These are phyloP conservation scores for Emericellopsis cladophorae DNA, from an alignment of 2,329 filamentous ascomycete species.

Conservation along the genomic window DNA sequence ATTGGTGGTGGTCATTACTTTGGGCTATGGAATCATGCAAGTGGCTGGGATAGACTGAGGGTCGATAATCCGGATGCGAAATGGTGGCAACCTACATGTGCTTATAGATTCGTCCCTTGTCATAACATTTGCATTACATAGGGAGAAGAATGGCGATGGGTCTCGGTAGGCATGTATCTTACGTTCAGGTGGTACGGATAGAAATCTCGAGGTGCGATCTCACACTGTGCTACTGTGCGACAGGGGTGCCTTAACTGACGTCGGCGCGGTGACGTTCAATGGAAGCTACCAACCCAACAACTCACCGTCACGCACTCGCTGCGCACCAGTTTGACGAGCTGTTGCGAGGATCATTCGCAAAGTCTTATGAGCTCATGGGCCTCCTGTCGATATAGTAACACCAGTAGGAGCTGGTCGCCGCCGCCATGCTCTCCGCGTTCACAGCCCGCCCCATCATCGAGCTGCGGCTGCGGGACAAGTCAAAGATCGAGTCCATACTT, in stretches of 20 bases:
- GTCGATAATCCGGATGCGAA: background rate
- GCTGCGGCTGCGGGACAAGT: constrained; percentile 91
- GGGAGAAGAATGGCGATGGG: too few relatives aligned
- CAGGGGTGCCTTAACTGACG: constrained; percentile 1
- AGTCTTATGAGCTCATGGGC: constrained; percentile 14
- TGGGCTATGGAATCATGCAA: constrained; percentile 87
- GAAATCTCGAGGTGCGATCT: background rate
- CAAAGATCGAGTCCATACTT: constrained; percentile 89
- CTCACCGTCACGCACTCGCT: background rate
- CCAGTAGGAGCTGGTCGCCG: constrained; percentile 27
- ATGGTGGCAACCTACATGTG: background rate
- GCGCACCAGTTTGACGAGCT: background rate
- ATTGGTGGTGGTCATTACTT: constrained; percentile 68
- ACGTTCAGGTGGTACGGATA: too few relatives aligned
- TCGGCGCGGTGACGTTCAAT: background rate
- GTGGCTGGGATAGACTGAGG: constrained; percentile 47
- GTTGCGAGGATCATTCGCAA: too few relatives aligned
- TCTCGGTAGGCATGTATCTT: too few relatives aligned
- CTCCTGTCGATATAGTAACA: constrained; percentile 12
- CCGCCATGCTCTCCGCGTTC: constrained; percentile 89
- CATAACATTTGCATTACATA: too few relatives aligned
- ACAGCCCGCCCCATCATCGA: constrained; percentile 93
- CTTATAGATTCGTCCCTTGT: background rate
- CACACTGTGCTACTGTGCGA: constrained; percentile 1
- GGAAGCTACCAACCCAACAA: constrained; percentile 4